Conservation (phyloP, 2,329 filamentous ascomycete species). For the Colletotrichum caudatum region DNA sequence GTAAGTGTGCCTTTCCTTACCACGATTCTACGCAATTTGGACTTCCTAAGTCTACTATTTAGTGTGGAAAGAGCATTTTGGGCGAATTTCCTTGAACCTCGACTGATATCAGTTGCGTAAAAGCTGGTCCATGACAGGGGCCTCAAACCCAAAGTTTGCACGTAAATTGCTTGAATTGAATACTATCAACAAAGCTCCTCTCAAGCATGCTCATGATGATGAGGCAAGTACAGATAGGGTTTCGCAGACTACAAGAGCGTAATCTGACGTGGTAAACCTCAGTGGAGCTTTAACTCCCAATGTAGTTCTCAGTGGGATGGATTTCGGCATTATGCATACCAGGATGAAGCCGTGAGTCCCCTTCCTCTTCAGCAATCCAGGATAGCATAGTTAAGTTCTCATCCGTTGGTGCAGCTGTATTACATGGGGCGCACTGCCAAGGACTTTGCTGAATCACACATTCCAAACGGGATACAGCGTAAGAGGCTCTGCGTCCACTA, state of each 20-base stretch:
- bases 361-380: neutral
- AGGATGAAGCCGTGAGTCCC: conserved; percentile 42
- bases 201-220: conserved; percentile 46
- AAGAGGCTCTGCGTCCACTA: neutral
- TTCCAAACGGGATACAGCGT: conserved; percentile 46
- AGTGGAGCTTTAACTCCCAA: conserved; percentile 47
- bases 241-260: neutral
- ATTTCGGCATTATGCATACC: conserved; percentile 45
- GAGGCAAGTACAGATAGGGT: conserved; percentile 40
- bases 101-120: conserved; percentile 1
- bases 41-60: neutral
- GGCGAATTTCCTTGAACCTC: neutral
- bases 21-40: neutral
- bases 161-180: conserved; percentile 42
- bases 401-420: conserved; percentile 38
- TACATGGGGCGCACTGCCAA: conserved; percentile 45
- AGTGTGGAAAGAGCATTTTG: neutral
- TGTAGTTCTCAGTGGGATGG: conserved; percentile 46
- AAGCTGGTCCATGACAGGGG: conserved; percentile 42
- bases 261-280: conserved; percentile 12
- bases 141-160: conserved; percentile 44
- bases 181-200: conserved; percentile 44
- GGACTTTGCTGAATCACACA: conserved; percentile 41
- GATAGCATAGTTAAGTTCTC: neutral
- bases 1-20: neutral